Conservation (phyloP, 2,329 filamentous ascomycete genomes). For the Fulvia fulva region DNA sequence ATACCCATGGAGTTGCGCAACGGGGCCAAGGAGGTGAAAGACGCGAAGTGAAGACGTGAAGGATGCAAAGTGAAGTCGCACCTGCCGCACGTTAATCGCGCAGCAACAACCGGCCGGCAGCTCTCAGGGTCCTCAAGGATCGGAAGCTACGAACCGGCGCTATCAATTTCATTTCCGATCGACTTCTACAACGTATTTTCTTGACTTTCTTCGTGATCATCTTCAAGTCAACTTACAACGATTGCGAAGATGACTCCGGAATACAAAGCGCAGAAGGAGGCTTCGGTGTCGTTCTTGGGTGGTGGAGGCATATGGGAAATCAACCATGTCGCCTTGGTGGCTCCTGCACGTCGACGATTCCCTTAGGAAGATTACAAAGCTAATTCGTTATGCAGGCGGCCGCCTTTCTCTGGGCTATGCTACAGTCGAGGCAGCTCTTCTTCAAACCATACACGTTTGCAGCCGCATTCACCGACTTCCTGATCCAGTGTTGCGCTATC, state of each 20-base stretch:
- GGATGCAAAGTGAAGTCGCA: background rate
- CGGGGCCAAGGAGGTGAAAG: no score
- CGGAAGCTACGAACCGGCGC: background rate
- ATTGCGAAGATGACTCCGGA: constrained; percentile 38
- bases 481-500: constrained; percentile 78
- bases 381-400: constrained; percentile 57
- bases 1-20: no score
- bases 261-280: constrained; percentile 92
- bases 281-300: constrained; percentile 86
- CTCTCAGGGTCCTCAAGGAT: background rate
- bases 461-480: constrained; percentile 72
- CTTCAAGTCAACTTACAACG: background rate
- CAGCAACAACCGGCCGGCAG: background rate
- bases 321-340: constrained; percentile 77
- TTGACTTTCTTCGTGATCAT: background rate
- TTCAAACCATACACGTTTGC: constrained; percentile 71
- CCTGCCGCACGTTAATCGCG: background rate
- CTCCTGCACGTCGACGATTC: constrained; percentile 61
- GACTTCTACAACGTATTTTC: background rate
- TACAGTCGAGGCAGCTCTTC: constrained; percentile 79
- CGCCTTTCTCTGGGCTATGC: constrained; percentile 78
- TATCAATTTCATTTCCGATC: constrained; percentile 4
- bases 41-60: background rate
- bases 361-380: constrained; percentile 27
- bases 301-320: constrained; percentile 83